A percentile compares a stretch with the other conserved stretches of the same genome.
These are phyloP conservation scores for Tetracladium setigerum DNA, from an alignment of 495 filamentous ascomycete species.

Conservation along the genomic window DNA sequence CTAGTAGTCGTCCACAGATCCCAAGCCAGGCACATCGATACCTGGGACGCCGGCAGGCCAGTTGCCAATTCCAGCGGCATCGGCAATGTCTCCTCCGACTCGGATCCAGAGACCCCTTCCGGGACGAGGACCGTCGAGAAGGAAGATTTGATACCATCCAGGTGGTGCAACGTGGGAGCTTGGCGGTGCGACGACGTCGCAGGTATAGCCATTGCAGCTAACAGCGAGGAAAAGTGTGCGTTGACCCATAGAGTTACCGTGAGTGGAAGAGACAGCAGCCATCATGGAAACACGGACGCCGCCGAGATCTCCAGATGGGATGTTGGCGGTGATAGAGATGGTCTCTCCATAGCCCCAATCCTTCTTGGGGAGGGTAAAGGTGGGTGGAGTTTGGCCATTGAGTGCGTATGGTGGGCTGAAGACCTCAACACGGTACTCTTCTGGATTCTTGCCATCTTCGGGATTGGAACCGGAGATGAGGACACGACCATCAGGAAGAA, in stretches of 20 bases:
- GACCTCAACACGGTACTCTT: conserved; percentile 62
- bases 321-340: conserved; percentile 32
- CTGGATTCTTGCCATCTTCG: conserved; percentile 32
- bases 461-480: conserved; percentile 59
- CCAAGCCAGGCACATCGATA: conserved; percentile 35
- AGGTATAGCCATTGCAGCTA: conserved; percentile 32
- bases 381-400: conserved; percentile 37
- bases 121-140: conserved; percentile 51
- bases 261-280: conserved; percentile 49
- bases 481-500: conserved; percentile 60
- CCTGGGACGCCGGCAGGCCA: conserved; percentile 41
- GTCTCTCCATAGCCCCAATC: conserved; percentile 43
- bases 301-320: conserved; percentile 21
- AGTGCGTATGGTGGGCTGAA: conserved; percentile 58
- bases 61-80: conserved; percentile 49
- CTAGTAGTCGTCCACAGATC: too few species aligned
- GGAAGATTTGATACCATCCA: conserved; percentile 56
- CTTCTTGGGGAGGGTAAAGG: conserved; percentile 35
- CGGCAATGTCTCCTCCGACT: conserved; percentile 44
- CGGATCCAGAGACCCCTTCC: conserved; percentile 48
- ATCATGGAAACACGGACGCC: conserved; percentile 45
- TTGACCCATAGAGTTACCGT: conserved; percentile 59
- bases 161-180: conserved; percentile 44
- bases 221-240: conserved; percentile 50
- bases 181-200: conserved; percentile 49